Percentiles rank a stretch among this genome's conserved stretches.
Evolutionary conservation across 306 rosid species (phyloP).

Genomic region (Dicorynia guianensis): DNA sequence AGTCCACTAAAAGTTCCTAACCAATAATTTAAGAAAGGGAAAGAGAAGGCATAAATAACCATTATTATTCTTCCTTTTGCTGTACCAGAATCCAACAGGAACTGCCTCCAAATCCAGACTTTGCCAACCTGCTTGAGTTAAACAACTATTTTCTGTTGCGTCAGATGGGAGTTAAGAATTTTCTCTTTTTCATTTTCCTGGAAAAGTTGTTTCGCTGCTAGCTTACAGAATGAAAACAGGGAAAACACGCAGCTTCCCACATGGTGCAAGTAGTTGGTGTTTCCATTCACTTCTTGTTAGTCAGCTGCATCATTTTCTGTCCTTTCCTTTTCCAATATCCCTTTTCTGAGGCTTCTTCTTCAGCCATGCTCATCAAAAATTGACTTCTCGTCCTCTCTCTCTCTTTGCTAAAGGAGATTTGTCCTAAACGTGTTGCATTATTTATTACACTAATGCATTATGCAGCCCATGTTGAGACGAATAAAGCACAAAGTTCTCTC

Average conservation of each 20-base stretch:
- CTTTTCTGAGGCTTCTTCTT: constrained; percentile 49
- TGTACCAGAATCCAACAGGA: constrained; percentile 29
- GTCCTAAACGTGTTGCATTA: constrained; percentile 41
- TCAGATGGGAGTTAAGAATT: constrained; percentile 76
- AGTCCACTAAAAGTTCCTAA: neutral
- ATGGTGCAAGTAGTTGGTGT: constrained; percentile 54
- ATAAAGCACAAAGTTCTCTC: constrained; percentile 43
- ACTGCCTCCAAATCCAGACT: constrained; percentile 31
- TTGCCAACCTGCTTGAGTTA: constrained; percentile 40
- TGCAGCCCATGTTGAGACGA: constrained; percentile 39
- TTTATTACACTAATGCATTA: constrained; percentile 4
- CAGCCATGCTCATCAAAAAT: constrained; percentile 26
- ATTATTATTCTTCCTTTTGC: constrained; percentile 22
- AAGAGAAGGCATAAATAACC: constrained; percentile 5
- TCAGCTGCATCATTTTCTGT: constrained; percentile 45
- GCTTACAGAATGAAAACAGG: constrained; percentile 34
- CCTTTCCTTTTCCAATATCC: constrained; percentile 44
- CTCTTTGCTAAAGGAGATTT: constrained; percentile 31
- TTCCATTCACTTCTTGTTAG: constrained; percentile 67
- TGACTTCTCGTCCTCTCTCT: constrained; percentile 34
- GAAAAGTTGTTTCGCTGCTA: constrained; percentile 34
- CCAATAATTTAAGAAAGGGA: neutral
- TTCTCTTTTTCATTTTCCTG: constrained; percentile 45
- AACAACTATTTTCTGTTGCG: constrained; percentile 52
- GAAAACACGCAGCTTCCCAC: constrained; percentile 27